Base-by-base conservation (phyloP, 495 filamentous ascomycete species). In the Neurospora cerealis region DNA sequence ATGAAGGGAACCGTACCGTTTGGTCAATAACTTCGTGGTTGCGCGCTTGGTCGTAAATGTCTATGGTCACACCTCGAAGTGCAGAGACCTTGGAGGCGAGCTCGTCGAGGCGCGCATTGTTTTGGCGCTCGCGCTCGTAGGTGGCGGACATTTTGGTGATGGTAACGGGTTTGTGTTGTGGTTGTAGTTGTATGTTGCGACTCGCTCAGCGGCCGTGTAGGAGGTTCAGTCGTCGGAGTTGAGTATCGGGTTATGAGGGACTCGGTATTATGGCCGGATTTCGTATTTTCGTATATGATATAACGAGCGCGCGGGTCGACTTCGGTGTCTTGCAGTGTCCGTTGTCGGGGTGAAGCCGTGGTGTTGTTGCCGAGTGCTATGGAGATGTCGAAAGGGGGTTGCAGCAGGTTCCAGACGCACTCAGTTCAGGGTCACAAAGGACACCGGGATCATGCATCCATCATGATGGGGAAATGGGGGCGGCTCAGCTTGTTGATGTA, bases 121-220 rank as follows among this genome's bases (percentile, higher is more conserved):
- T 99, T 84, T 99, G 96, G 82, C 88, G 86, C 82, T 99, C 95
- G 80, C 95, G 93, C 85, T 97, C 94, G 85, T 96, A 99, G 76
- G 94, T 90, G 82, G 97, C 95, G 40, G 94, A 94, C 95, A 98
- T 98, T 41, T 70, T 78, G 66, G 72, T 40, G 34, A 7, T 19
- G 71, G 34, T 41, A 46, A n/a, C 66, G 19, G 73, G 24, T 24
- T 40, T 78, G n/a, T n/a, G 28, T 2, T 24, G 62, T 24, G 69
- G 41, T 62, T 76, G 21, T 42, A 21, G 19, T 48, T 69, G 5
- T 21, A 11, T 42, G 21, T 39, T 54, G 19, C 11, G 48, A 44
- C 70, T 37, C 39, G 54, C 54, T 66, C 54, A 66, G 28, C 24
- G 28, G 54, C 3, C 7, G 54, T 17, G 54, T 66, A 17, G 54